These are phyloP conservation scores for Pichia sp. DNA, from an alignment of 1,139 yeast species.

Conservation along the genomic window DNA sequence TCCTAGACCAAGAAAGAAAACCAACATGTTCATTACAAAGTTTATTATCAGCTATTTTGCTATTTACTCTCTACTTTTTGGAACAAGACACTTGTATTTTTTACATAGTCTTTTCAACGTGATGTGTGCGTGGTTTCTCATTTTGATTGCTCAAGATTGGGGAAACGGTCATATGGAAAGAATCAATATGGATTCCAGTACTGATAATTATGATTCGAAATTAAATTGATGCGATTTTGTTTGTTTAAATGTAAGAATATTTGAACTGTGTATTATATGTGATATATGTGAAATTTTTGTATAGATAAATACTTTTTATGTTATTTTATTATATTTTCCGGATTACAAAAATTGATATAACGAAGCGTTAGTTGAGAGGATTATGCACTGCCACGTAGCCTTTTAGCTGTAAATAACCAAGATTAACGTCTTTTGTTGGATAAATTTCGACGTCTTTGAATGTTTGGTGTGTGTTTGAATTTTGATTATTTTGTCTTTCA, in stretches of 20 bases:
- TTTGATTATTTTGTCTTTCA: conserved; percentile 7
- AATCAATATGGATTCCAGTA: conserved; percentile 1
- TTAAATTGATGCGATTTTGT: conserved; percentile 1
- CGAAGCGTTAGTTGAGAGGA: too few species aligned
- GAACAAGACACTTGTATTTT: conserved; percentile 64
- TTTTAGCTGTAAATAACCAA: conserved; percentile 19
- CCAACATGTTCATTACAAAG: conserved; percentile 26
- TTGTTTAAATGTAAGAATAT: too few species aligned
- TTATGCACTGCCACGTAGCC: conserved; percentile 16
- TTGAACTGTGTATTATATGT: too few species aligned
- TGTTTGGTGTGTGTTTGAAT: background rate
- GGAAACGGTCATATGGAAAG: conserved; percentile 16
- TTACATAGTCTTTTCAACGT: conserved; percentile 59
- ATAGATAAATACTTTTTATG: too few species aligned
- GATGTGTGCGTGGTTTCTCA: conserved; percentile 28
- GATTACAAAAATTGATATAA: too few species aligned
- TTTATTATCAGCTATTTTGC: conserved; percentile 36
- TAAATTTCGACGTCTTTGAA: conserved; percentile 2
- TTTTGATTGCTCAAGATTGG: conserved; percentile 17
- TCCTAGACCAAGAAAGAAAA: conserved; percentile 17
- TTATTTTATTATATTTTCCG: too few species aligned
- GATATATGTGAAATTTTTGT: too few species aligned
- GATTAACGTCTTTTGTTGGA: conserved; percentile 16
- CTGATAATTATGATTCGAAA: conserved; percentile 6
- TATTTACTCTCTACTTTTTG: conserved; percentile 51